These are phyloP conservation scores for Lanmaoa rubissima DNA, from an alignment of 768 basidiomycete species.

Conservation along the genomic window DNA sequence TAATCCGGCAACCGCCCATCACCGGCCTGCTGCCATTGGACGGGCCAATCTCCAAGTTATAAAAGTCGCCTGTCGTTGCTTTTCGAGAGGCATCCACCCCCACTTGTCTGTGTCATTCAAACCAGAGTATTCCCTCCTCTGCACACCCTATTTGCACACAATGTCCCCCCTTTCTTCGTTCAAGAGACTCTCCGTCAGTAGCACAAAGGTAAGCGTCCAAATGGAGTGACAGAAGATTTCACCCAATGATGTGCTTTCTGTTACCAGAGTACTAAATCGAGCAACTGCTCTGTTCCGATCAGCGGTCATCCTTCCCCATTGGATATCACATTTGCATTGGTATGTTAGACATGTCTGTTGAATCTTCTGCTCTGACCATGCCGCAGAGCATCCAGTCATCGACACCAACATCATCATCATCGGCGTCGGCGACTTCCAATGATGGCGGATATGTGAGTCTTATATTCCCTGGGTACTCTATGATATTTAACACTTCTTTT, in stretches of 20 bases:
- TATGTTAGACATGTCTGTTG: slow-evolving; percentile 8
- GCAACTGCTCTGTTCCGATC: slow-evolving; percentile 10
- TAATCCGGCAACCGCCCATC: neutral
- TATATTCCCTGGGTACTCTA: neutral
- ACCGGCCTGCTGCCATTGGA: neutral
- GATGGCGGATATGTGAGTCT: slow-evolving; percentile 17
- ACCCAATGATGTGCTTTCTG: neutral
- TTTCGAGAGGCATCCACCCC: neutral
- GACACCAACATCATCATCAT: slow-evolving; percentile 8
- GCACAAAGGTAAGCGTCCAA: slow-evolving; percentile 17
- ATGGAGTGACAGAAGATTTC: neutral
- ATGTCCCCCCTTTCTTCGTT: slow-evolving; percentile 21
- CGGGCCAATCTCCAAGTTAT: slow-evolving; percentile 7
- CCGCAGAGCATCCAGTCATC: slow-evolving; percentile 9
- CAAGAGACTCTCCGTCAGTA: slow-evolving; percentile 23
- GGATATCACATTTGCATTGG: slow-evolving; percentile 23
- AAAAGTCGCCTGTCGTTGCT: slow-evolving; percentile 11
- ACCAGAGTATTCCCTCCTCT: neutral
- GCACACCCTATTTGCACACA: neutral
- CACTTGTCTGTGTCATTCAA: neutral
- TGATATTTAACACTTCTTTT: neutral
- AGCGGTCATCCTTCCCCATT: slow-evolving; percentile 16
- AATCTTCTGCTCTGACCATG: neutral
- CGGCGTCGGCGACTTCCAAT: neutral
- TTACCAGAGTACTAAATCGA: slow-evolving; percentile 21